A percentile compares a stretch with the other conserved stretches of the same genome.
These are phyloP conservation scores for Begonia masoniana DNA, from an alignment of 306 rosid species.

Conservation along the genomic window DNA sequence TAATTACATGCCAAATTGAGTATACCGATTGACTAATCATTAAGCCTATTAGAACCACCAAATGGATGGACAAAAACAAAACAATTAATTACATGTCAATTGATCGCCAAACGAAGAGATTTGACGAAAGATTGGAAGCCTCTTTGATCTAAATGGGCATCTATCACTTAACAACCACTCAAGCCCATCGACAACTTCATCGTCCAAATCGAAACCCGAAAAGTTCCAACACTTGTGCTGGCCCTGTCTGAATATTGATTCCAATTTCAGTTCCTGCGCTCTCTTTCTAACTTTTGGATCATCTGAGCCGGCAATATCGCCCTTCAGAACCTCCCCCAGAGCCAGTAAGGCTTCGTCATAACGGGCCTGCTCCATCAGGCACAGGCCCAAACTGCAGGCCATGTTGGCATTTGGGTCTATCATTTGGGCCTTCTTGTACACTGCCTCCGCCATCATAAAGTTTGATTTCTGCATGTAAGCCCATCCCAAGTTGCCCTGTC, in stretches of 20 bases:
- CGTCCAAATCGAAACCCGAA: slow-evolving; percentile 15
- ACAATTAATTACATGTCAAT: slow-evolving; percentile 14
- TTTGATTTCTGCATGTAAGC: slow-evolving; percentile 34
- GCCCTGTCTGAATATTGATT: slow-evolving; percentile 5
- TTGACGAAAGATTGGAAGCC: slow-evolving; percentile 38
- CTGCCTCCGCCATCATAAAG: slow-evolving; percentile 34
- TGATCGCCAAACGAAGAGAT: slow-evolving; percentile 28
- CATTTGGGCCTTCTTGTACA: slow-evolving; percentile 36
- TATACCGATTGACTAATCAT: no score
- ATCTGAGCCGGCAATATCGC: slow-evolving; percentile 15
- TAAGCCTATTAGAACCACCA: no score
- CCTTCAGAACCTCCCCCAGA: slow-evolving; percentile 14
- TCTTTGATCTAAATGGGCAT: slow-evolving; percentile 32
- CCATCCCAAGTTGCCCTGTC: slow-evolving; percentile 35
- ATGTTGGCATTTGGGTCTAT: slow-evolving; percentile 30
- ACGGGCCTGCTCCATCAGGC: slow-evolving; percentile 25
- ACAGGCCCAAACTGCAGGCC: slow-evolving; percentile 26
- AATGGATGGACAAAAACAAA: no score
- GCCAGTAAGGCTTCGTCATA: slow-evolving; percentile 13
- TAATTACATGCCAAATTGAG: no score
- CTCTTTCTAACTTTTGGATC: slow-evolving; percentile 14
- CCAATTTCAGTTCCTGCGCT: slow-evolving; percentile 17
- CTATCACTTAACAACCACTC: slow-evolving; percentile 20
- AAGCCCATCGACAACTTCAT: slow-evolving; percentile 28
- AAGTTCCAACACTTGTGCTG: slow-evolving; percentile 3